phyloP scores from a whole-genome alignment of 306 rosid species.

The Geum urbanum region DNA sequence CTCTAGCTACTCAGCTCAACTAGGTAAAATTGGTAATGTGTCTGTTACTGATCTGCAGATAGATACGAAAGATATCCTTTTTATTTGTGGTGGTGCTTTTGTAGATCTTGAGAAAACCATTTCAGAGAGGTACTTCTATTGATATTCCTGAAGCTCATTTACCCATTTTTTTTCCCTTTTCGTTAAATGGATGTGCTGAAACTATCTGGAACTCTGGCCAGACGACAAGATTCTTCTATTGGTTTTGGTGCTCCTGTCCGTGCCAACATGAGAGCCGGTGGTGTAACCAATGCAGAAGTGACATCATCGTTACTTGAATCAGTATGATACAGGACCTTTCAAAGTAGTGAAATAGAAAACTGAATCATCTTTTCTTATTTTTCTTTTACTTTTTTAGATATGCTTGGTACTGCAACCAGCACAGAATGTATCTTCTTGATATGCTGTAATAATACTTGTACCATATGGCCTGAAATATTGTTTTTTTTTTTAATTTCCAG shows the following conservation, averaged over 20 bases:
- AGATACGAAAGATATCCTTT: slow-evolving; percentile 91
- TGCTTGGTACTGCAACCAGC: background rate
- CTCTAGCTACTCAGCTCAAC: background rate
- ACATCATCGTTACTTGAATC: slow-evolving; percentile 85
- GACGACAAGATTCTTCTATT: slow-evolving; percentile 95
- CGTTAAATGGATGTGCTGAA: slow-evolving; percentile 10
- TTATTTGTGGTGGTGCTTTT: slow-evolving; percentile 96
- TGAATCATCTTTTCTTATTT: slow-evolving; percentile 2
- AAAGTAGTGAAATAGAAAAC: slow-evolving; percentile 16
- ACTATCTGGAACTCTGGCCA: slow-evolving; percentile 33
- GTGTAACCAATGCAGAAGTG: slow-evolving; percentile 56
- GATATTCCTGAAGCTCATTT: slow-evolving; percentile 9
- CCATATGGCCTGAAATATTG: slow-evolving; percentile 19
- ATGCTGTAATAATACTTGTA: background rate
- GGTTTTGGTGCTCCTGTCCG: slow-evolving; percentile 98
- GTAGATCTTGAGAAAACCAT: slow-evolving; percentile 93
- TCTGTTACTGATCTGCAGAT: slow-evolving; percentile 48
- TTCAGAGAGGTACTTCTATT: slow-evolving; percentile 72
- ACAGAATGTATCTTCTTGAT: background rate
- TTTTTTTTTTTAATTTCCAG: slow-evolving; percentile 42
- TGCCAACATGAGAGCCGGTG: slow-evolving; percentile 78
- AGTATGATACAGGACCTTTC: slow-evolving; percentile 41
- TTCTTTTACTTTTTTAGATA: background rate
- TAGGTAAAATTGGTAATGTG: background rate
- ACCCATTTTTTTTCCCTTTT: background rate